A percentile compares a stretch with the other conserved stretches of the same genome.
These are phyloP conservation scores for Lodderomyces theae DNA, from an alignment of 1,139 yeast genomes.

Conservation along the genomic window DNA sequence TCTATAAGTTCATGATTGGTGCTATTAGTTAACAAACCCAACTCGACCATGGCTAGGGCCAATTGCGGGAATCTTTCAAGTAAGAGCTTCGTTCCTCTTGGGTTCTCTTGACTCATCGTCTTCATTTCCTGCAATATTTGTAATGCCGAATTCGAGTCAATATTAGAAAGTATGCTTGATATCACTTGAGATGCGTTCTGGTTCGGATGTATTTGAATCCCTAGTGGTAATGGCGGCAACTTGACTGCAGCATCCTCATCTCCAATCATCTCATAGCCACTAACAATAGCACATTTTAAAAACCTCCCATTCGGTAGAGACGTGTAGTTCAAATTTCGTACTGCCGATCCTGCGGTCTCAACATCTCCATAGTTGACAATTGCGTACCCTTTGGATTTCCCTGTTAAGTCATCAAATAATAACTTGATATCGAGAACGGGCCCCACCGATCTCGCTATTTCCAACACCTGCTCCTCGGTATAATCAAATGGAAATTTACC, in stretches of 20 bases:
- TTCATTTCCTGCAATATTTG: slow-evolving; percentile 62
- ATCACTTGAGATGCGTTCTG: slow-evolving; percentile 62
- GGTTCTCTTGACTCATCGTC: slow-evolving; percentile 59
- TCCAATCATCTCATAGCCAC: slow-evolving; percentile 30
- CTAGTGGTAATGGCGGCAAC: slow-evolving; percentile 47
- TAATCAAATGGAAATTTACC: slow-evolving; percentile 45
- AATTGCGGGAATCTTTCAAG: slow-evolving; percentile 75
- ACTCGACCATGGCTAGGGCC: slow-evolving; percentile 78
- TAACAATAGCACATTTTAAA: slow-evolving; percentile 71
- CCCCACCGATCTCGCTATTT: slow-evolving; percentile 77
- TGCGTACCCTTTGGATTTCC: slow-evolving; percentile 89
- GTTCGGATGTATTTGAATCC: slow-evolving; percentile 50
- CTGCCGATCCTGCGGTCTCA: slow-evolving; percentile 90
- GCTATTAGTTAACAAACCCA: slow-evolving; percentile 58
- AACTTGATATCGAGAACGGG: slow-evolving; percentile 78
- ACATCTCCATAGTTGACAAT: slow-evolving; percentile 72
- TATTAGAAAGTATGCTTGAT: slow-evolving; percentile 53
- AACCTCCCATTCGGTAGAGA: slow-evolving; percentile 64
- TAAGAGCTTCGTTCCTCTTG: slow-evolving; percentile 60
- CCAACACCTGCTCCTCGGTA: slow-evolving; percentile 86
- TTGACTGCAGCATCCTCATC: slow-evolving; percentile 20
- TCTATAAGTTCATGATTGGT: slow-evolving; percentile 56
- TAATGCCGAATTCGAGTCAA: slow-evolving; percentile 56
- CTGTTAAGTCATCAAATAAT: slow-evolving; percentile 84
- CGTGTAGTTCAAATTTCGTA: slow-evolving; percentile 79